Evolutionary conservation across 2,329 filamentous ascomycete genomes (phyloP), one percentile per base, ranked within the genome.

Genomic region (Pestalotiopsis fici): DNA sequence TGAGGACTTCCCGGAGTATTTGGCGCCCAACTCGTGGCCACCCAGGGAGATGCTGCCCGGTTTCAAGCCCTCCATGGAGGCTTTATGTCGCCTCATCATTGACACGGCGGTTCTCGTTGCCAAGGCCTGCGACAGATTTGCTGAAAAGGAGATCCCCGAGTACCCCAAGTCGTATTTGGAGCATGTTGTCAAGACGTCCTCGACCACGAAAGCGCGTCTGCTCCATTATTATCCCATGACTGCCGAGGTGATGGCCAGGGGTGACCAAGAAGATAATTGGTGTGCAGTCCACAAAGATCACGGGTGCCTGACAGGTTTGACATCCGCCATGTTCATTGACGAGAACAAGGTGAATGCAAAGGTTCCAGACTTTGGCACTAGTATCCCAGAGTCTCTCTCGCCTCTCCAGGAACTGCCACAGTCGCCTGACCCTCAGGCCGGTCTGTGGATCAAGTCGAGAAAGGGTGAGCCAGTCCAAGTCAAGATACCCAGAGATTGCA

Each of bases 311-410:
- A 99, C 96, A 0, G 95, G 95, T 15, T 85, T 99, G 39, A 99
- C 96, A 0, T 95, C 92, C 2, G 95, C 95, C 72, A 97, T 98
- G 94, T 98, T 97, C 79, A 87, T 98, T 69, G 94, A 98, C 76
- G 95, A 98, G 81, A 80, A 77, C 27, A 75, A 72, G 57, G 75
- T 76, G 11, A 72, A 78, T 43, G 72, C 76, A 28, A 76, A 79
- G 39, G 77, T 78, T 68, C 73, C 82, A 69, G 69, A 73, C 67
- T 73, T 81, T 50, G 71, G 80, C 55, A 76, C 82, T 5, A 69
- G 64, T 63, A 69, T 72, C 4, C 74, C 73, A 23, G 68, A 70
- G 47, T 77, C 83, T 2, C 78, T 83, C 9, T 71, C 85, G 1
- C 83, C 87, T 0, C 85, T 97, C 0, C 82, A 86, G 0, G 95